Conservation (phyloP, 352 stramenopile genomes). For the Pythium vanterpoolii region DNA sequence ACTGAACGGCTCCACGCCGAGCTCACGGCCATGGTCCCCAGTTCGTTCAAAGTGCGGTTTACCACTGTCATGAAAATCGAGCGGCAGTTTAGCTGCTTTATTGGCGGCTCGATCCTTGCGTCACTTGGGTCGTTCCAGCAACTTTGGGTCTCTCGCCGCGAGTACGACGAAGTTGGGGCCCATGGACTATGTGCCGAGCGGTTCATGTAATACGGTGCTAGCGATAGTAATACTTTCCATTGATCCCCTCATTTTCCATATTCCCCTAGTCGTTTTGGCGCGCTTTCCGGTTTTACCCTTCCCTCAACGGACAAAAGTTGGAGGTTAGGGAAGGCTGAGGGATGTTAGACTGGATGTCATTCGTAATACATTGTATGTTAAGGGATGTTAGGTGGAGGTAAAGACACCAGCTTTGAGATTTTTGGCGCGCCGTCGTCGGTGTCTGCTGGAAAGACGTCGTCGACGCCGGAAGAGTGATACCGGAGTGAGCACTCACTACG, state of each 20-base stretch:
- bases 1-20: constrained; percentile 80
- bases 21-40: constrained; percentile 72
- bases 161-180: constrained; percentile 81
- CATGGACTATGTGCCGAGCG: constrained; percentile 63
- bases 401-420: constrained; percentile 6
- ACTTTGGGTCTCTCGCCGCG: constrained; percentile 81
- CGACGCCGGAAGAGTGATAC: background rate
- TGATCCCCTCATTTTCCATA: background rate
- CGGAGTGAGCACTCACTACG: background rate
- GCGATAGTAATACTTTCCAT: background rate
- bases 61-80: constrained; percentile 80
- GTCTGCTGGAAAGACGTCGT: constrained; percentile 3
- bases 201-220: constrained; percentile 36
- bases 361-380: constrained; percentile 6
- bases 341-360: background rate
- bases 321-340: constrained; percentile 12
- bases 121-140: constrained; percentile 88
- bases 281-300: constrained; percentile 2
- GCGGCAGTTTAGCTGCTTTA: constrained; percentile 86
- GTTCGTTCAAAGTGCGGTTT: constrained; percentile 86
- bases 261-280: constrained; percentile 1
- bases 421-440: constrained; percentile 16
- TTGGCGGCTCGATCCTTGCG: constrained; percentile 83
- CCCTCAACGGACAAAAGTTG: constrained; percentile 1
- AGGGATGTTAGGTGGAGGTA: constrained; percentile 23